Evolutionary conservation across 305 asterid genomes (phyloP), one percentile per base, ranked within the genome.

Genomic region (Fraxinus angustifolia): DNA sequence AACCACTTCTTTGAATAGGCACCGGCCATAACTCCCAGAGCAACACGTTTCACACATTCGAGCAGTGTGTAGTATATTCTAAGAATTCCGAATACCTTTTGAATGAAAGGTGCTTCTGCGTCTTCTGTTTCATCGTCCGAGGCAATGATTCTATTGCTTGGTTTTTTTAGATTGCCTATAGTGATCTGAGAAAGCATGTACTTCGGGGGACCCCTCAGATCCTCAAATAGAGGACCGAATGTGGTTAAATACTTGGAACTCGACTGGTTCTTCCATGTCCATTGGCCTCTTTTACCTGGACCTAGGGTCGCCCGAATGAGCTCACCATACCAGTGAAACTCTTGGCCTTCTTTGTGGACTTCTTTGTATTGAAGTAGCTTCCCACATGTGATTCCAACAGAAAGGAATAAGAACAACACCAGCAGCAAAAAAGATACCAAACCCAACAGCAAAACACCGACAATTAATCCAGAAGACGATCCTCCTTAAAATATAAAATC

Each of bases 261-360:
- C 0, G 89, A 86, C 7, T 86, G 80, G 83, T 88, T 91, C 73
- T 87, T 94, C 99, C 99, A 96, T 60, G 97, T 90, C 99, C 99
- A 96, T 68, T 94, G 99, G 82, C 99, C 99, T 87, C 97, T 81
- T 86, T 96, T 96, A 7, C 98, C 99, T 0, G 98, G 99, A 75
- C 99, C 98, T 42, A 96, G 83, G 26, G 97, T 93, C 6, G 90
- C 97, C 36, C 98, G 92, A 53, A 96, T 79, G 6, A 96, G 82
- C 81, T 94, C 99, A 76, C 94, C 97, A 81, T 94, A 96, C 98
- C 98, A 96, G 83, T 93, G 97, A 78, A 88, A 90, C 75, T 80
- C 73, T 83, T 86, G 88, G 4, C 94, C 97, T 72, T 67, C 96
- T 60, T 90, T 90, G 85, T 94, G 99, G 21, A 96, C 93, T 70